Conservation (phyloP, 2,329 filamentous ascomycete species). For the Colletotrichum zoysiae region DNA sequence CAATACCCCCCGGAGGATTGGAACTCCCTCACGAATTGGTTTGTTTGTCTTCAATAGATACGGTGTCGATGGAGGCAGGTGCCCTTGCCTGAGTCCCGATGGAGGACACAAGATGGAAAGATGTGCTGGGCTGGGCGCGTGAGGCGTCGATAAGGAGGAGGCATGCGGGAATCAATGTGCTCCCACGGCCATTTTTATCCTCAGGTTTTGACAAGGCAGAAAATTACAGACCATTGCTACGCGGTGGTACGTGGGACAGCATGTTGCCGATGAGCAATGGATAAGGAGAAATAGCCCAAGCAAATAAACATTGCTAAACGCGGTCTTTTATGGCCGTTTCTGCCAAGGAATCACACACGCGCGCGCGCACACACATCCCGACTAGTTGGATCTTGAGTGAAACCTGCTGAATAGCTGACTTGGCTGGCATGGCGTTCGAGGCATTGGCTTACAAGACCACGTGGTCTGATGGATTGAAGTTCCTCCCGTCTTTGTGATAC, state of each 20-base stretch:
- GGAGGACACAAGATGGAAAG: background rate
- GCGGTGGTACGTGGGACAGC: background rate
- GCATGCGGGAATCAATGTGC: background rate
- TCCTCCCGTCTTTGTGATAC: background rate
- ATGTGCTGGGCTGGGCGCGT: background rate
- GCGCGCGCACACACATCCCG: background rate
- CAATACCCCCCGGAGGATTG: constrained; percentile 41
- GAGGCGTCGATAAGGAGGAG: constrained; percentile 4
- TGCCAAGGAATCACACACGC: background rate
- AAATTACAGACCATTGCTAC: background rate
- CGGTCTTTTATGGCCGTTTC: background rate
- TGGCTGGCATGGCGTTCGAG: background rate
- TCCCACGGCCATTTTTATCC: background rate
- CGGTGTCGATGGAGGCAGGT: constrained; percentile 21
- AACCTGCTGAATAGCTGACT: background rate
- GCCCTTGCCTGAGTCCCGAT: constrained; percentile 6
- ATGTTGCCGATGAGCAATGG: background rate
- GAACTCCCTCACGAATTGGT: constrained; percentile 35
- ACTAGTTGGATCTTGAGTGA: background rate
- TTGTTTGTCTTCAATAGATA: constrained; percentile 32
- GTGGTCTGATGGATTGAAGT: background rate
- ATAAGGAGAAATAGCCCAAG: background rate
- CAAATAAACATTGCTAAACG: constrained; percentile 7
- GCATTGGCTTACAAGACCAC: background rate
- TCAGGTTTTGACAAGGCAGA: constrained; percentile 11